Evolutionary conservation across 352 stramenopile genomes (phyloP).

Genomic region (Phytopythium mirpurense): DNA sequence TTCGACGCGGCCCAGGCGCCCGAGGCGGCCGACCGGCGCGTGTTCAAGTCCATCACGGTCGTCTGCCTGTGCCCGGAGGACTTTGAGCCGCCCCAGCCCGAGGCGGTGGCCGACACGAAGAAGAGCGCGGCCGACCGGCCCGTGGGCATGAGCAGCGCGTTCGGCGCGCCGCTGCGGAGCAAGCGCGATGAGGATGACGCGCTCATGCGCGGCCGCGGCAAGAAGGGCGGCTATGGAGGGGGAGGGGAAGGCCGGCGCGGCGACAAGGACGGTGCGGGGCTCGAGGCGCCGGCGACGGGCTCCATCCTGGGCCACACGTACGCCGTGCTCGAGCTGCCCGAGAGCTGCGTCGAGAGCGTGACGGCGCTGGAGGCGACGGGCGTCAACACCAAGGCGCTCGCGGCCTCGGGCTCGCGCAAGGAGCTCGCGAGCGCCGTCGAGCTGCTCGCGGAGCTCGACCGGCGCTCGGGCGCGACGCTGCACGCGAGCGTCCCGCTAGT

Average conservation of each 20-base stretch:
- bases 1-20: constrained; percentile 27
- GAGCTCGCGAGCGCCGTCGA: constrained; percentile 76
- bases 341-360: constrained; percentile 70
- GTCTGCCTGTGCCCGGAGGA: constrained; percentile 61
- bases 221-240: constrained; percentile 19
- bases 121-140: background rate
- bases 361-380: constrained; percentile 30
- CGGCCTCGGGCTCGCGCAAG: too few species aligned
- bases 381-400: constrained; percentile 64
- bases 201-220: constrained; percentile 31
- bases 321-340: constrained; percentile 68
- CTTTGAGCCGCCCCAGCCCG: constrained; percentile 47
- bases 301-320: constrained; percentile 63
- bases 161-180: constrained; percentile 38
- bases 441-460: too few species aligned
- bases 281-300: constrained; percentile 46
- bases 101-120: background rate
- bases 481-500: constrained; percentile 83
- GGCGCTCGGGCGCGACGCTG: constrained; percentile 79
- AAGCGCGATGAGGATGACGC: constrained; percentile 50
- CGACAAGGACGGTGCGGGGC: constrained; percentile 32
- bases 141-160: background rate
- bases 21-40: constrained; percentile 14
- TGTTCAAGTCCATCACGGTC: constrained; percentile 78
- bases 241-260: constrained; percentile 18